Base-by-base conservation (phyloP, 306 rosid genomes). In the Castanopsis chinensis region DNA sequence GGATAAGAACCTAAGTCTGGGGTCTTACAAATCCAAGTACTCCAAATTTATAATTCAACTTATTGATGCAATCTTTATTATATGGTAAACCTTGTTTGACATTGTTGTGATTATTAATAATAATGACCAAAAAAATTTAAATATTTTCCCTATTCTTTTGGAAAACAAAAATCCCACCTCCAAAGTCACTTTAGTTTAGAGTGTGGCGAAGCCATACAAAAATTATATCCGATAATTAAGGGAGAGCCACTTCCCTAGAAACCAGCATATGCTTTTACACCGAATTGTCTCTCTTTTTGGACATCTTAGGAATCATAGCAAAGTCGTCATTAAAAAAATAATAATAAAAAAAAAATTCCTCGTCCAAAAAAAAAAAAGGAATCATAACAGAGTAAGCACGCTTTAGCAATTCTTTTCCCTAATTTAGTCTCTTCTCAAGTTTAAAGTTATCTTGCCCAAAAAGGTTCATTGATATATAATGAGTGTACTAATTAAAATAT, bases 351-450 rank as follows among this genome's bases (percentile, higher is more conserved):
- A 32, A 32, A 1, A 35, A 7, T 6, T 41, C 12, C 45, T 41
- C 12, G 8, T 8, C 27, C 2, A 8, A 41, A 41, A 41, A 37
- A 1, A 0, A 37, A 37, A 2, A 37, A 58, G 77, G 73, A 83
- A 90, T 88, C 76, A 91, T 88, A 71, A 49, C 87, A 84, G 90
- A 84, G 85, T 70, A 84, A 73, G 89, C 94, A 88, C 87, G 92
- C 97, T 87, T 87, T 87, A 60, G 35, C 75, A 67, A 52, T 56
- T 21, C 76, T 75, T 65, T 57, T 86, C 60, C 57, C 78, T 20
- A 56, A 3, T 28, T n/a, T 75, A 69, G 35, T 52, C 60, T 55
- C 32, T 49, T 68, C 60, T 17, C 37, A 9, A 7, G 37, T 43
- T 53, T 67, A 64, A 70, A 57, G 61, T 23, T 21, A 69, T 76